Percentiles rank a stretch among this genome's conserved stretches.
These are phyloP conservation scores for Echeveria elegans DNA, from an alignment of 164 flowering plant species.

Conservation along the genomic window DNA sequence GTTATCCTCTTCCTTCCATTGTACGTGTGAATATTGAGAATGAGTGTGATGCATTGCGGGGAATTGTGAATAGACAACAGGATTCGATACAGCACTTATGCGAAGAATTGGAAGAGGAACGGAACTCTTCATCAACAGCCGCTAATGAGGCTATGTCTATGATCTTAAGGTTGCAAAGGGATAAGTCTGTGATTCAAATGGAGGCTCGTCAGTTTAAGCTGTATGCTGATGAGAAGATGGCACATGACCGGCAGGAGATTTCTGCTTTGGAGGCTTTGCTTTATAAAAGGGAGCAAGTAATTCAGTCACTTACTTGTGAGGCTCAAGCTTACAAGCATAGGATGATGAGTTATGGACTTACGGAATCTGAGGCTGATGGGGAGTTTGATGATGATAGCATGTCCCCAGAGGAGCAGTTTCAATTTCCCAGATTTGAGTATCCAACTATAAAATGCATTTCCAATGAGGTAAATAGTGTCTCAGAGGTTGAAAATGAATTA, in stretches of 20 bases:
- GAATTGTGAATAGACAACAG: slow-evolving; percentile 66
- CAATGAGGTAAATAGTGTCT: slow-evolving; percentile 30
- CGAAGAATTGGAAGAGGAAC: slow-evolving; percentile 77
- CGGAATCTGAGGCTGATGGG: slow-evolving; percentile 62
- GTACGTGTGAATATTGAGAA: slow-evolving; percentile 73
- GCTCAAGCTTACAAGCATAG: slow-evolving; percentile 82
- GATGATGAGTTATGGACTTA: slow-evolving; percentile 81
- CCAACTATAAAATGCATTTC: slow-evolving; percentile 66
- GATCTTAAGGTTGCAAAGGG: slow-evolving; percentile 93
- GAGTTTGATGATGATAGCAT: slow-evolving; percentile 25
- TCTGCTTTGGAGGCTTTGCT: slow-evolving; percentile 63
- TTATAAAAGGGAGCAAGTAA: slow-evolving; percentile 71
- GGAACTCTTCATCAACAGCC: slow-evolving; percentile 86
- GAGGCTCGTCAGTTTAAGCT: slow-evolving; percentile 81
- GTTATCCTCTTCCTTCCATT: slow-evolving; percentile 14
- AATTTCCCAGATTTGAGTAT: slow-evolving; percentile 47
- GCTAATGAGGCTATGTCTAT: slow-evolving; percentile 95
- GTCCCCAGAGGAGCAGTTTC: slow-evolving; percentile 32
- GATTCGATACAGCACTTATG: slow-evolving; percentile 56
- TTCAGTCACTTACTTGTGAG: slow-evolving; percentile 70
- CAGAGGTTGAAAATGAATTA: slow-evolving; percentile 36
- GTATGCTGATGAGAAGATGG: slow-evolving; percentile 87
- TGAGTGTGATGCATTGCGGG: slow-evolving; percentile 68
- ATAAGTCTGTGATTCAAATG: slow-evolving; percentile 89
- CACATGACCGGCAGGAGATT: slow-evolving; percentile 77